Base-by-base conservation (phyloP, 140 eudicot species). In the Artemisia princeps region DNA sequence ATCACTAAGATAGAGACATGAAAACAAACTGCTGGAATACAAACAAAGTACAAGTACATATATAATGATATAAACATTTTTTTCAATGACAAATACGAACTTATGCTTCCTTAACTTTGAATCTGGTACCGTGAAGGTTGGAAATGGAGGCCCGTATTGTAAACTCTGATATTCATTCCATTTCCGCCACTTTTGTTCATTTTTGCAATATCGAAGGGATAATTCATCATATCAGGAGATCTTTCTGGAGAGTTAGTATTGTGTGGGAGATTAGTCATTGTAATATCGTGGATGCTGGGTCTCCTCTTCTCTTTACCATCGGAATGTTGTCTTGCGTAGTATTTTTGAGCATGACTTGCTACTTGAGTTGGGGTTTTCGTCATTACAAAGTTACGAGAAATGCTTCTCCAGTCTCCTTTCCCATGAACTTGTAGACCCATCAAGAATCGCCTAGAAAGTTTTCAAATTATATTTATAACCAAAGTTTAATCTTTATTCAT, bases 291-390 rank as follows among this genome's bases (percentile, higher is more conserved):
- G 58, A 89, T 89, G 78, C 96, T 89, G 2, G 95, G 94, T 45
- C 95, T 79, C 62, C 88, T 81, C 69, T 79, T 85, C 45, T 89
- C 96, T 74, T 89, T 89, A 17, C 74, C 88, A 24, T 82, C 83
- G 10, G 95, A 74, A 74, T 76, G 78, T 42, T 83, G 88, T 78
- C 96, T 77, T 6, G 83, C 76, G 53, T 78, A 89, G 75, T 86
- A 89, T 61, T 86, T 89, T 68, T 89, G 96, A 65, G 95, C 95
- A 74, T 87, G 92, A 67, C 95, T 87, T 9, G 95, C 95, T 8
- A 87, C 95, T 76, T 87, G 95, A 24, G 95, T 87, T 30, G 95
- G 84, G 0, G 89, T 87, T 74, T 83, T 82, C 6, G 92, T 72
- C 49, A 78, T 70, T 56, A 87, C 95, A 67, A 75, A 87, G 70